Percentiles rank a stretch among this genome's conserved stretches.
These are phyloP conservation scores for Podospora pseudocomata DNA, from an alignment of 495 filamentous ascomycete genomes.

Conservation along the genomic window DNA sequence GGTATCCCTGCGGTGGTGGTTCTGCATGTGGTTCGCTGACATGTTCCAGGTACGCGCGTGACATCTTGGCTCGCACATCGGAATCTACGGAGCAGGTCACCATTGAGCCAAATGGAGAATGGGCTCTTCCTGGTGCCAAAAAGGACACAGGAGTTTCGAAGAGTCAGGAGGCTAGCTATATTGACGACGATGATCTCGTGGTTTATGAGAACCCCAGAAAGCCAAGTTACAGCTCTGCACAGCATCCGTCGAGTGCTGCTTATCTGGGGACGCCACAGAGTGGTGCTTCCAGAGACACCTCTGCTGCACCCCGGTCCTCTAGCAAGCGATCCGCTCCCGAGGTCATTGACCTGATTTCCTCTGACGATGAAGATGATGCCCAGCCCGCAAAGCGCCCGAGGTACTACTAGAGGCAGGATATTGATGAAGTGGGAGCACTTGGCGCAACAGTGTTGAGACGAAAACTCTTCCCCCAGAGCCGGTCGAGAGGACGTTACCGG, in stretches of 20 bases:
- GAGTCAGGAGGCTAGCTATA: constrained; percentile 28
- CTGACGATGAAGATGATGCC: constrained; percentile 68
- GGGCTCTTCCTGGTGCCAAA: constrained; percentile 52
- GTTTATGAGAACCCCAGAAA: constrained; percentile 50
- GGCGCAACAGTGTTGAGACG: no score
- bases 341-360: constrained; percentile 77
- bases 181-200: constrained; percentile 66
- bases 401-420: constrained; percentile 15
- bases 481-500: no score
- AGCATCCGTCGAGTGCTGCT: constrained; percentile 12
- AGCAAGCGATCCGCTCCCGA: constrained; percentile 61
- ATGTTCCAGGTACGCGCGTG: constrained; percentile 71
- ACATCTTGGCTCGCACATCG: constrained; percentile 72
- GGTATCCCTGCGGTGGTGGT: constrained; percentile 25
- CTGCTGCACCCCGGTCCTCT: constrained; percentile 41
- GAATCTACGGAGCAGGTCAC: constrained; percentile 74
- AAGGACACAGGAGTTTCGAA: constrained; percentile 17
- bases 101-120: constrained; percentile 81
- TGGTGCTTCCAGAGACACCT: constrained; percentile 27
- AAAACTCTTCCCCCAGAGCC: no score
- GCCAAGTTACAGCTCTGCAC: constrained; percentile 17
- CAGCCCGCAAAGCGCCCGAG: constrained; percentile 55
- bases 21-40: not conserved
- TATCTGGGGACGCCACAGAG: constrained; percentile 31
- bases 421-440: not conserved